Conservation (phyloP, 768 basidiomycete genomes). For the Collybia sp. region DNA sequence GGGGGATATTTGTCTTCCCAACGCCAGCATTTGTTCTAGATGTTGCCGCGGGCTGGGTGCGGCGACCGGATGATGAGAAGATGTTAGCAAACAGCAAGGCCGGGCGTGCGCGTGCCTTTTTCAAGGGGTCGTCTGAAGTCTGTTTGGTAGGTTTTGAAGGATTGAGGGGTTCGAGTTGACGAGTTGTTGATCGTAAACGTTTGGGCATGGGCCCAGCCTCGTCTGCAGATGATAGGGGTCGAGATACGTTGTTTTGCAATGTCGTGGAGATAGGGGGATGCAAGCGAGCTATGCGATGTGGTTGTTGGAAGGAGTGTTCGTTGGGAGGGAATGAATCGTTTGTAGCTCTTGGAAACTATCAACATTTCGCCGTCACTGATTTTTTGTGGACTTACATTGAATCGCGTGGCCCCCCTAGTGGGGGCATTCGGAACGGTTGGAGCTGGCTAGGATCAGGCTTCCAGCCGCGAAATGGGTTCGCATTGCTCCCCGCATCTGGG, state of each 20-base stretch:
- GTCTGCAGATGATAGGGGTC: conserved; percentile 79
- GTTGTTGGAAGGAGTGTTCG: conserved; percentile 57
- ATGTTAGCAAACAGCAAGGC: conserved; percentile 83
- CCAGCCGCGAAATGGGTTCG: conserved; percentile 53
- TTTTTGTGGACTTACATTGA: conserved; percentile 44
- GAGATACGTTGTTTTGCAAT: conserved; percentile 46
- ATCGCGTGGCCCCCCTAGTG: conserved; percentile 49
- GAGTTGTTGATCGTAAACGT: conserved; percentile 62
- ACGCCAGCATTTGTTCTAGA: conserved; percentile 49
- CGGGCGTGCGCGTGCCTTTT: conserved; percentile 91
- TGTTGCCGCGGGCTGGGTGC: conserved; percentile 68
- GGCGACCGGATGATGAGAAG: conserved; percentile 83
- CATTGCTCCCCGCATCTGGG: conserved; percentile 55
- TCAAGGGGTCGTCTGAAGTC: conserved; percentile 64
- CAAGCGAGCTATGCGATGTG: conserved; percentile 38
- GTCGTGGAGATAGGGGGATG: conserved; percentile 35
- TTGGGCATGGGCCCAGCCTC: conserved; percentile 77
- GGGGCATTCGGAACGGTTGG: conserved; percentile 56
- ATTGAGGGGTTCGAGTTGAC: conserved; percentile 48
- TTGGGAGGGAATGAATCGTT: conserved; percentile 52
- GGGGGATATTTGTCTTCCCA: conserved; percentile 47
- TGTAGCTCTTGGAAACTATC: conserved; percentile 35
- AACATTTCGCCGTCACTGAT: conserved; percentile 8
- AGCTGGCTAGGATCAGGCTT: conserved; percentile 46
- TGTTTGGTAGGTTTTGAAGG: conserved; percentile 55